Evolutionary conservation across 495 filamentous ascomycete species (phyloP).

Genomic region (Penicillium turbatum): DNA sequence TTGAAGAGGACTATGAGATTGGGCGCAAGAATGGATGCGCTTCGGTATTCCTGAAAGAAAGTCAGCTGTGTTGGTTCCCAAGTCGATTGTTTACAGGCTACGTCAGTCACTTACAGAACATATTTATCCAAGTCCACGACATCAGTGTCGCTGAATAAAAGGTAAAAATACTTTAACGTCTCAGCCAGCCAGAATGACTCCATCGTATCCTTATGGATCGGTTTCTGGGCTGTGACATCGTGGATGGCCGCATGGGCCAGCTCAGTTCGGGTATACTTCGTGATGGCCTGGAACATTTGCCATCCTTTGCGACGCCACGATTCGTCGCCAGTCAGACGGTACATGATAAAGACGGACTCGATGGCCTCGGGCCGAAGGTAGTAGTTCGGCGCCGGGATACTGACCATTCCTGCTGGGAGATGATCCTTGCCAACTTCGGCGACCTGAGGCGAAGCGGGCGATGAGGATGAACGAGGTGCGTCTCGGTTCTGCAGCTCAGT

Average conservation of each 20-base stretch:
- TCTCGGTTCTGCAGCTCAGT: conserved; percentile 14
- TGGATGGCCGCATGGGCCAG: conserved; percentile 68
- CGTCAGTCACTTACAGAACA: conserved; percentile 56
- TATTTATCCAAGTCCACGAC: conserved; percentile 79
- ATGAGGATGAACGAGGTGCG: conserved; percentile 14
- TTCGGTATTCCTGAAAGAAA: conserved; percentile 47
- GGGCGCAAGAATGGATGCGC: conserved; percentile 52
- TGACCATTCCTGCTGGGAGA: conserved; percentile 62
- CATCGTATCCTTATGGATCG: conserved; percentile 42
- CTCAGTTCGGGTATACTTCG: conserved; percentile 59
- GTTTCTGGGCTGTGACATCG: conserved; percentile 59
- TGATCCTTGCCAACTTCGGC: conserved; percentile 42
- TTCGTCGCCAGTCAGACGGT: conserved; percentile 78
- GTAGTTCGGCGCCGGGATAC: conserved; percentile 59
- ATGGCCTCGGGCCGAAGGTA: conserved; percentile 91
- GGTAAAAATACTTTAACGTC: conserved; percentile 78
- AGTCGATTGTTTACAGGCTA: conserved; percentile 4
- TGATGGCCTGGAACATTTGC: conserved; percentile 80
- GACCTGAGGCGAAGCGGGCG: conserved; percentile 13
- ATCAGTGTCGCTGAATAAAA: conserved; percentile 65
- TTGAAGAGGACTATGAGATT: conserved; percentile 17
- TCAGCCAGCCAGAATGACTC: conserved; percentile 68
- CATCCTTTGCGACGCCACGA: conserved; percentile 82
- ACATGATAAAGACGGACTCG: conserved; percentile 95
- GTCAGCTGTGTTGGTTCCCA: conserved; percentile 6